Base-by-base conservation (phyloP, 306 rosid species). In the Castanea sativa region DNA sequence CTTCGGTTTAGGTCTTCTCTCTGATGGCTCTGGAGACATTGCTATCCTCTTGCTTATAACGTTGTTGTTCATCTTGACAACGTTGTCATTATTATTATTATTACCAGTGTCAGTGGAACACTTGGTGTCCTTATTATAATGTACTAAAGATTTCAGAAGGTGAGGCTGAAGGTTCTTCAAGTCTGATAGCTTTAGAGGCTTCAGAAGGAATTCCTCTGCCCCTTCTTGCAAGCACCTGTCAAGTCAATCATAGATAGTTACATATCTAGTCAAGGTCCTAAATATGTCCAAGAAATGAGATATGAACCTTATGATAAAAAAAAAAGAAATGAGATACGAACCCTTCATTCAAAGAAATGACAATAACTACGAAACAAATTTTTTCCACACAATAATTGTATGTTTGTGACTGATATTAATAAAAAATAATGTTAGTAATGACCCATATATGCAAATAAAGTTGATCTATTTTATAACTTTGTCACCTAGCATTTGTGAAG, bases 201-300 rank as follows among this genome's bases (percentile, higher is more conserved):
- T 95, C 86, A 95, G 51, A 45, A 95, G 96, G 77, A 95, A 95
- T 78, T 95, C 95, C 63, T 92, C 97, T 6, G 98, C 99, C 13
- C 99, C 99, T 88, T 60, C 99, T 79, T 92, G 96, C 81, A 95
- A 75, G 83, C 99, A 95, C 97, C 99, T 95, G 81, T 78, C 18
- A 57, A 43, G 3, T 71, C 60, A 16, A 25, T 76, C 6, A 45
- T 16, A 4, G 25, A 68, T 76, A 32, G 1, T 63, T 25, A 63
- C 29, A 43, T 12, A 55, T 25, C 49, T 51, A 51, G 13, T 78
- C 11, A 35, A 69, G 27, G 55, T 35, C 38, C 4, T 1, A 63
- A 13, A 29, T n/a, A 15, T 41, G 53, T 13, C 53, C 16, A 49
- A 49, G 16, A 49, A 5, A 27, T 23, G 2, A 59, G 45, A 41